Conservation (phyloP, 441 rosid genomes). For the Hypseocharis bilobata region DNA sequence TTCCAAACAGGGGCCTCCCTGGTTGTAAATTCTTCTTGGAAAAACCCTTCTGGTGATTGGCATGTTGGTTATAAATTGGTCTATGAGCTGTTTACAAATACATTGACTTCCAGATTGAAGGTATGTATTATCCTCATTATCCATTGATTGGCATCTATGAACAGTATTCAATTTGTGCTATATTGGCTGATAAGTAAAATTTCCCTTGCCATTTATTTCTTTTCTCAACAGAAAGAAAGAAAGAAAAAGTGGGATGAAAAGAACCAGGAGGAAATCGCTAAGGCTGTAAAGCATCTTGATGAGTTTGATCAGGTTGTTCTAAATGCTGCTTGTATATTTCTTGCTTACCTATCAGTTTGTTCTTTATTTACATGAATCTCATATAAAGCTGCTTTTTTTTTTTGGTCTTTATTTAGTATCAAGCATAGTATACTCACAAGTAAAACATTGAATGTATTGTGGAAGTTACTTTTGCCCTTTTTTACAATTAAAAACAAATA, state of each 20-base stretch:
- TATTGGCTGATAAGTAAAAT: not conserved
- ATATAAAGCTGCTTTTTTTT: not conserved
- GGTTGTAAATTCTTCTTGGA: conserved; percentile 74
- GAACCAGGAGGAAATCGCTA: conserved; percentile 77
- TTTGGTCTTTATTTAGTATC: conserved; percentile 9
- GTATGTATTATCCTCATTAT: conserved; percentile 26
- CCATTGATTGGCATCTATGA: conserved; percentile 1
- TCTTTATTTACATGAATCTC: not conserved
- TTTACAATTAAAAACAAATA: not conserved
- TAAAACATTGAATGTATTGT: not conserved
- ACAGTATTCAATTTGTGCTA: not conserved
- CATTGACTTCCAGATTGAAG: conserved; percentile 77
- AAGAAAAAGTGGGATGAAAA: conserved; percentile 82
- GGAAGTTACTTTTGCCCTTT: not conserved
- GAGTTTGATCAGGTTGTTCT: conserved; percentile 68
- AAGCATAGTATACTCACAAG: not conserved
- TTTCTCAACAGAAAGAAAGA: conserved; percentile 56
- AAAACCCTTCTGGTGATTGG: conserved; percentile 93
- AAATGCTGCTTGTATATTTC: conserved; percentile 19
- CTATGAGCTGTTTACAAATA: conserved; percentile 60
- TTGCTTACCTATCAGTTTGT: not conserved
- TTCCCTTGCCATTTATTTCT: conserved; percentile 9
- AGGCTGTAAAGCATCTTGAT: conserved; percentile 64
- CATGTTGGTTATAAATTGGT: conserved; percentile 84
- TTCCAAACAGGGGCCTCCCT: conserved; percentile 47